Percentiles rank a stretch among this genome's conserved stretches.
These are phyloP conservation scores for Cryptosporidium bovis DNA, from an alignment of 169 alveolate species.

Conservation along the genomic window DNA sequence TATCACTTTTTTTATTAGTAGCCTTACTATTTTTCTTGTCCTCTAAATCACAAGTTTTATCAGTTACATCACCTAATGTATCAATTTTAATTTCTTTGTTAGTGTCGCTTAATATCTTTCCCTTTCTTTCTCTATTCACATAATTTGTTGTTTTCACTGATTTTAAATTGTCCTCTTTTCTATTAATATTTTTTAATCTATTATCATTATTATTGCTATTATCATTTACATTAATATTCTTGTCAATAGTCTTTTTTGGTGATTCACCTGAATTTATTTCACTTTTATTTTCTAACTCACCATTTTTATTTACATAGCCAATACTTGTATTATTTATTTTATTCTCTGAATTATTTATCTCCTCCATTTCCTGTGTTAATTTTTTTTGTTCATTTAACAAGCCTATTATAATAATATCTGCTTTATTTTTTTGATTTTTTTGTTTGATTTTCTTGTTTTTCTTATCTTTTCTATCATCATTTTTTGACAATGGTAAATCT, in stretches of 20 bases:
- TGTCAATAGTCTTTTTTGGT: background rate
- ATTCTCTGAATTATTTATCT: background rate
- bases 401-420: constrained; percentile 65
- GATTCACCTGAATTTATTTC: background rate
- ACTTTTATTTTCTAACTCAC: background rate
- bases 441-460: background rate
- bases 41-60: no score
- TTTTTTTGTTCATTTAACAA: constrained; percentile 56
- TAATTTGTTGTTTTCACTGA: background rate
- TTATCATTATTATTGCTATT: background rate
- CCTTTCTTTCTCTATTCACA: background rate
- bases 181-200: background rate
- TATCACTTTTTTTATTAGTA: no score
- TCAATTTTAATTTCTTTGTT: background rate
- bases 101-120: background rate
- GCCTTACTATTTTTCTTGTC: no score
- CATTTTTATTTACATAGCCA: background rate
- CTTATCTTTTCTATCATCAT: background rate
- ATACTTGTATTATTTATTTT: background rate
- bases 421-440: constrained; percentile 17
- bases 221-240: background rate
- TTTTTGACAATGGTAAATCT: background rate
- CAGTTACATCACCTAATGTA: background rate
- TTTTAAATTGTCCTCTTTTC: background rate
- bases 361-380: constrained; percentile 23